These are phyloP conservation scores for Paratinospora sagittata DNA, from an alignment of 164 flowering plant species.

Conservation along the genomic window DNA sequence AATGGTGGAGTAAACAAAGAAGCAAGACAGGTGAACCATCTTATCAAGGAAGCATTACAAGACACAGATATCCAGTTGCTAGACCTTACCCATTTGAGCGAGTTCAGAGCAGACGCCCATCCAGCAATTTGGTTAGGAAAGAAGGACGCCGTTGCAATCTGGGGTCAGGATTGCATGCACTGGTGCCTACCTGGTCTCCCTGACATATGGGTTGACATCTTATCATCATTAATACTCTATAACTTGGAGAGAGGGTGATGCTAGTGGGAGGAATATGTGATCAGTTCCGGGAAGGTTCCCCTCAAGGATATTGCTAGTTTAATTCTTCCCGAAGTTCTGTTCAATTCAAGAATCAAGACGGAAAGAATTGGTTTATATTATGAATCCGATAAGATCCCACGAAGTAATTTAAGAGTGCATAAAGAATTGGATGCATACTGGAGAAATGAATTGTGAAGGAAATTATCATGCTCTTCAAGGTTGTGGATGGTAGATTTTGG, in stretches of 20 bases:
- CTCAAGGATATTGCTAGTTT: neutral
- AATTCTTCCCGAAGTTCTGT: neutral
- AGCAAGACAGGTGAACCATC: conserved; percentile 59
- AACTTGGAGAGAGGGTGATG: conserved; percentile 30
- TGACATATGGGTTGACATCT: conserved; percentile 90
- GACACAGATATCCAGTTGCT: conserved; percentile 55
- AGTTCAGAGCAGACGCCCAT: conserved; percentile 96
- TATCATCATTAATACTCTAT: conserved; percentile 40
- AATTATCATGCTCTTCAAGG: neutral
- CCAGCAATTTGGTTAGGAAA: conserved; percentile 94
- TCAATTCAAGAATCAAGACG: no score
- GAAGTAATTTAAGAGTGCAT: neutral
- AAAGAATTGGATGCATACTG: neutral
- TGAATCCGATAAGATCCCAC: no score
- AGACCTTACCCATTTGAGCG: conserved; percentile 78
- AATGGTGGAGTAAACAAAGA: conserved; percentile 85
- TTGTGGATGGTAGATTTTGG: neutral
- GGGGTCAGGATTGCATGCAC: conserved; percentile 99
- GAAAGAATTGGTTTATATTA: neutral
- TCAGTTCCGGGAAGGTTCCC: neutral
- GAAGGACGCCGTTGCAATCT: conserved; percentile 78
- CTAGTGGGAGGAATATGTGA: neutral
- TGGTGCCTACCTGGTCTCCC: conserved; percentile 99
- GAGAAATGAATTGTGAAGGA: neutral
- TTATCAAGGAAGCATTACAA: conserved; percentile 48